phyloP scores from a whole-genome alignment of 1,284 basidiomycete genomes.

The Amylostereum chailletii region DNA sequence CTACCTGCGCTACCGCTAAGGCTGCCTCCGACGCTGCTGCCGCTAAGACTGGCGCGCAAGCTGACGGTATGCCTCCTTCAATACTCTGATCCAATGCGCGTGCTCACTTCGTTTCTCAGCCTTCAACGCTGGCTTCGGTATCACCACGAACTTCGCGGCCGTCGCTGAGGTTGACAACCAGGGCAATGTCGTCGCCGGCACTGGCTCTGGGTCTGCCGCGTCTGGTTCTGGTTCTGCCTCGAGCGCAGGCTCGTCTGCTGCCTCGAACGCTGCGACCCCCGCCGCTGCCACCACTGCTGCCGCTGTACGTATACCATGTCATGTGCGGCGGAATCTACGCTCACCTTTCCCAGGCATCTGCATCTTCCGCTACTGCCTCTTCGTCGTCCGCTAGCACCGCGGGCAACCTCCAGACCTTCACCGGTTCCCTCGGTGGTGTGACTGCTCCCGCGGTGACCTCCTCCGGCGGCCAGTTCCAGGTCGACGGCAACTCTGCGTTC shows the following conservation, averaged over 20 bases:
- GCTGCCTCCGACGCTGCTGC: conserved; percentile 32
- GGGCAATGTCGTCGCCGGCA: conserved; percentile 1
- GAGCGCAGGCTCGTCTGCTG: conserved; percentile 13
- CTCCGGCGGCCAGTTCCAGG: conserved; percentile 37
- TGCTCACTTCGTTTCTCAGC: conserved; percentile 11
- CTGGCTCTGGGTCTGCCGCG: conserved; percentile 3
- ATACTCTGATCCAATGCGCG: not conserved
- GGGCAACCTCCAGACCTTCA: conserved; percentile 49
- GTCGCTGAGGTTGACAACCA: conserved; percentile 1
- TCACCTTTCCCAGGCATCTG: not conserved
- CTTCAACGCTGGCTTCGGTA: conserved; percentile 40
- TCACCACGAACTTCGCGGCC: conserved; percentile 21
- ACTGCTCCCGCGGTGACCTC: conserved; percentile 35
- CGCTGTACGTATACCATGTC: not conserved
- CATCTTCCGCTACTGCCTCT: conserved; percentile 11
- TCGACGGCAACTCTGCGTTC: conserved; percentile 40
- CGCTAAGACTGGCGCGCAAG: conserved; percentile 40
- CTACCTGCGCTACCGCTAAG: conserved; percentile 34
- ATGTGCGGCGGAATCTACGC: not conserved
- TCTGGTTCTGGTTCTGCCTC: conserved; percentile 5
- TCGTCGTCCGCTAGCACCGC: conserved; percentile 16
- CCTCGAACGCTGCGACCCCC: conserved; percentile 15
- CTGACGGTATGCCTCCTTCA: conserved; percentile 24
- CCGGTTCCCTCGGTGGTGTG: conserved; percentile 39
- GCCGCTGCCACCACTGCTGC: conserved; percentile 13